Percentiles rank a stretch among this genome's conserved stretches.
These are phyloP conservation scores for Sporothrix sp. DNA, from an alignment of 2,329 filamentous ascomycete genomes.

Conservation along the genomic window DNA sequence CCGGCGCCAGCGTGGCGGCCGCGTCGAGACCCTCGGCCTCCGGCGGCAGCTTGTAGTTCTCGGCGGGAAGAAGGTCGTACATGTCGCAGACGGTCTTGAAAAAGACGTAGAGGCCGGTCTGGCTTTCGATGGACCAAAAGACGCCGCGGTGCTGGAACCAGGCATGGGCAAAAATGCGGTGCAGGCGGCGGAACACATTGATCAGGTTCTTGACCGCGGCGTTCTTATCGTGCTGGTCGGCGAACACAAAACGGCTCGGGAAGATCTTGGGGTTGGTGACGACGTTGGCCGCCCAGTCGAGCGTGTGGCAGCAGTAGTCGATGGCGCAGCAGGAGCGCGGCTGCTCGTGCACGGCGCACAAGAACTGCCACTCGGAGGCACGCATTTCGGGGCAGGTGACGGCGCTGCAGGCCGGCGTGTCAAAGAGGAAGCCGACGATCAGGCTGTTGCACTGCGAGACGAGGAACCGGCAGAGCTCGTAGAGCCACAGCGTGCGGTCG, in stretches of 20 bases:
- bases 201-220: constrained; percentile 72
- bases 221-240: constrained; percentile 49
- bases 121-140: constrained; percentile 86
- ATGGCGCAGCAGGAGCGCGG: constrained; percentile 97
- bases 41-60: constrained; percentile 90
- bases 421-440: constrained; percentile 86
- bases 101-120: constrained; percentile 87
- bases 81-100: constrained; percentile 96
- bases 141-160: constrained; percentile 97
- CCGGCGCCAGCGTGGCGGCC: neutral
- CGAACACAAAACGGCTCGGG: constrained; percentile 64
- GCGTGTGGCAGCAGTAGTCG: constrained; percentile 97
- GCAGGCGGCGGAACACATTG: constrained; percentile 88
- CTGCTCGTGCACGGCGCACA: constrained; percentile 93
- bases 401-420: constrained; percentile 78
- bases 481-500: constrained; percentile 87
- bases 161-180: constrained; percentile 94
- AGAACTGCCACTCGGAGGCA: constrained; percentile 96
- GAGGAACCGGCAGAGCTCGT: constrained; percentile 93
- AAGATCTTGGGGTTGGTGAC: constrained; percentile 94
- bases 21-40: constrained; percentile 79
- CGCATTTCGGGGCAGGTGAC: constrained; percentile 96
- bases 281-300: constrained; percentile 94
- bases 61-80: constrained; percentile 78
- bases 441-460: constrained; percentile 90